phyloP scores from a whole-genome alignment of 129 eudicot genomes.

The Tagetes patula region DNA sequence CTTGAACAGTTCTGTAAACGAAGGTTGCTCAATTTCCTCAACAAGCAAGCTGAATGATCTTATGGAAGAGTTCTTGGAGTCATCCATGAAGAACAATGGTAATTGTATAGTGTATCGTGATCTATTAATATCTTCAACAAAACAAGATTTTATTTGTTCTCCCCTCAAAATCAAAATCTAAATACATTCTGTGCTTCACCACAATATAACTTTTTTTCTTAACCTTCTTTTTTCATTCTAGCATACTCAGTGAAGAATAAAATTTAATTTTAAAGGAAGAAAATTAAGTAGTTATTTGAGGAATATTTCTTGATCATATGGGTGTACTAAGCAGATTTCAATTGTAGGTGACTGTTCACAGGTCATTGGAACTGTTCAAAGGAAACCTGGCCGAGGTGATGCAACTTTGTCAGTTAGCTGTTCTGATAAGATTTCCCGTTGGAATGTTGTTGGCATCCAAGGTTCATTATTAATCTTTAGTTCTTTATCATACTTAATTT shows the following conservation, averaged over 20 bases:
- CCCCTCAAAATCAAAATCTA: no score
- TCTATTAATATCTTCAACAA: conserved; percentile 2
- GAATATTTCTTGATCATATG: conserved; percentile 1
- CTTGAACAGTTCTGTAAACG: conserved; percentile 44
- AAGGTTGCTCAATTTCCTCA: conserved; percentile 41
- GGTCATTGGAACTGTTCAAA: conserved; percentile 65
- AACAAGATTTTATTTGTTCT: background rate
- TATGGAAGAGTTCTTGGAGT: conserved; percentile 50
- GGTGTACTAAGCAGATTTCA: conserved; percentile 2
- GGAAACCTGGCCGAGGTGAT: conserved; percentile 99
- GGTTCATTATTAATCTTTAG: conserved; percentile 37
- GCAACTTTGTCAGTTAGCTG: conserved; percentile 96
- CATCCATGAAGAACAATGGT: conserved; percentile 51
- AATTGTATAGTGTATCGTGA: conserved; percentile 21
- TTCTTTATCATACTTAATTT: conserved; percentile 5
- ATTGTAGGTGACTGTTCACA: conserved; percentile 47
- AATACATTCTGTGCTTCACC: no score
- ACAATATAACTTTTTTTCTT: no score
- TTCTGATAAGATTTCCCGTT: conserved; percentile 94
- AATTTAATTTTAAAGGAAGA: background rate
- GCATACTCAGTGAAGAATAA: background rate
- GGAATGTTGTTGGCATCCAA: conserved; percentile 98
- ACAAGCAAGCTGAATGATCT: conserved; percentile 46
- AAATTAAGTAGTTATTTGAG: conserved; percentile 13
- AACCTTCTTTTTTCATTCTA: background rate